phyloP scores from a whole-genome alignment of 2,329 filamentous ascomycete species.

The Hymenoscyphus fructigenus region DNA sequence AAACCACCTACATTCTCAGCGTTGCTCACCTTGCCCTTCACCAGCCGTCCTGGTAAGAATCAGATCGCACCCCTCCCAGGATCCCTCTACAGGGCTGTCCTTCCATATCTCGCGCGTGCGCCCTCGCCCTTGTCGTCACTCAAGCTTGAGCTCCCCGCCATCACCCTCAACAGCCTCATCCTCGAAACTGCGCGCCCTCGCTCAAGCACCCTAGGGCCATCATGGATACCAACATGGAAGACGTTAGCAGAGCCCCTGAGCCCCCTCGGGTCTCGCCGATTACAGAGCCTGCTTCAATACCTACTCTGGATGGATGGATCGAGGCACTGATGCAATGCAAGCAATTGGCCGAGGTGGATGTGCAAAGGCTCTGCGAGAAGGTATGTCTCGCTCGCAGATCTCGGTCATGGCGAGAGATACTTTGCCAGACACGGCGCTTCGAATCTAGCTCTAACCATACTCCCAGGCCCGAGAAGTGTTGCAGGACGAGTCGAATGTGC shows the following conservation, averaged over 20 bases:
- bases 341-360: constrained; percentile 90
- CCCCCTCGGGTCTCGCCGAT: constrained; percentile 72
- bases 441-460: constrained; percentile 22
- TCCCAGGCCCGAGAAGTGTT: constrained; percentile 87
- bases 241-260: constrained; percentile 83
- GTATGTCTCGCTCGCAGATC: constrained; percentile 51
- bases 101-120: constrained; percentile 20
- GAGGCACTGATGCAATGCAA: constrained; percentile 98
- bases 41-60: constrained; percentile 12
- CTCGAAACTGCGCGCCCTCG: background rate
- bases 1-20: constrained; percentile 11
- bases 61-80: constrained; percentile 13
- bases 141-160: constrained; percentile 25
- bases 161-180: constrained; percentile 12
- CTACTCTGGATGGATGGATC: constrained; percentile 96
- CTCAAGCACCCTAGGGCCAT: constrained; percentile 14
- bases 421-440: background rate
- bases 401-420: constrained; percentile 14
- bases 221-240: constrained; percentile 99
- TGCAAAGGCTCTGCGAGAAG: constrained; percentile 97
- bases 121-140: constrained; percentile 29
- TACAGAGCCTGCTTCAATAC: constrained; percentile 84
- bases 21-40: constrained; percentile 3
- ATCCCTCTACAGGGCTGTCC: constrained; percentile 12
- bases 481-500: constrained; percentile 97